Evolutionary conservation across 1,284 basidiomycete genomes (phyloP).

Genomic region (Malassezia caprae): DNA sequence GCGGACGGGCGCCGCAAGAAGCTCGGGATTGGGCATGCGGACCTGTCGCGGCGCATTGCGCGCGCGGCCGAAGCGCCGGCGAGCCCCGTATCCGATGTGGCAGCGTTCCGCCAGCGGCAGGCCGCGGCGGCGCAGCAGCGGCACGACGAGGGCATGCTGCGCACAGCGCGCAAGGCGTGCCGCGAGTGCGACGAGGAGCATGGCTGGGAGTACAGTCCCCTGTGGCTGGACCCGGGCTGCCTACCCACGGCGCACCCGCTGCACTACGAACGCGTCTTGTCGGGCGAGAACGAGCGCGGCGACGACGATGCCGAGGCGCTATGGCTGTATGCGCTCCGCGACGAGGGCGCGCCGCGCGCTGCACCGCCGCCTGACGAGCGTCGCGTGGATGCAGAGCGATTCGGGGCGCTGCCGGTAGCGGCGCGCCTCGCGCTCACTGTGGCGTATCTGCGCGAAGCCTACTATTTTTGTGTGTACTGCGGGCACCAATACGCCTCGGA

Average conservation of each 20-base stretch:
- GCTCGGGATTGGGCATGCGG: constrained; percentile 19
- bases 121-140: constrained; percentile 15
- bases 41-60: constrained; percentile 1
- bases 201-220: constrained; percentile 22
- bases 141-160: constrained; percentile 19
- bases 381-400: constrained; percentile 4
- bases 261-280: background rate
- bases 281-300: constrained; percentile 11
- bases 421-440: constrained; percentile 20
- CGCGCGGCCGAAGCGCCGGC: constrained; percentile 2
- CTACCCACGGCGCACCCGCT: constrained; percentile 7
- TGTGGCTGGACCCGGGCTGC: constrained; percentile 25
- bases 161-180: constrained; percentile 21
- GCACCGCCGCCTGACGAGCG: background rate
- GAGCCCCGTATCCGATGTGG: background rate
- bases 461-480: constrained; percentile 28
- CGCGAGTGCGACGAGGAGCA: constrained; percentile 20
- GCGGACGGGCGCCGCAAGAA: constrained; percentile 11
- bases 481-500: constrained; percentile 18
- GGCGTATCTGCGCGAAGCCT: constrained; percentile 11
- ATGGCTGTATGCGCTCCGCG: constrained; percentile 13
- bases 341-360: constrained; percentile 6
- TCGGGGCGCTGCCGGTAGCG: background rate
- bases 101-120: constrained; percentile 16
- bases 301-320: background rate